Base-by-base conservation (phyloP, 768 basidiomycete species). In the Trametopsis cervina region DNA sequence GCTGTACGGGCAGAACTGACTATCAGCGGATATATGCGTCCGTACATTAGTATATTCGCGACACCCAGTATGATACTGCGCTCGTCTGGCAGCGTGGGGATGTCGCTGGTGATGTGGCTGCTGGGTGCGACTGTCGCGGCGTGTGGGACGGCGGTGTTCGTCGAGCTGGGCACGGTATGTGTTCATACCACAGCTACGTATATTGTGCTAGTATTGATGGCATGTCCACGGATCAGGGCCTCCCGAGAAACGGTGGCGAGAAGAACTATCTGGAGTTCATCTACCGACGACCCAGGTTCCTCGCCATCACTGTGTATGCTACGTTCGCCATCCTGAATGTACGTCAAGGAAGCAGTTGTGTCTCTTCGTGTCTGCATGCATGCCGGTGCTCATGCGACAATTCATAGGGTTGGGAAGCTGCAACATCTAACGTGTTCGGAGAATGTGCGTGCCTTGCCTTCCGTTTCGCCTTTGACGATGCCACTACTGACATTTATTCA, bases 191-290 rank as follows among this genome's bases (percentile, higher is more conserved):
- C n/a, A n/a, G n/a, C n/a, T n/a, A n/a, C n/a, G n/a, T n/a, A n/a
- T n/a, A 22, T 24, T 22, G 7, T 15, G 2, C 33, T 39, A 42
- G 11, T 13, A 36, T 39, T 40, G 43, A 47, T 42, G 24, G 18
- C 24, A 25, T 13, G 13, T 25, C 6, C 7, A n/a, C 33, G 29
- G 7, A 33, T 15, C 42, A 85, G 81, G 83, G 78, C 17, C 68
- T 88, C 2, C 85, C 85, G 1, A 69, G 77, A 2, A 86, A 73
- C 46, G 85, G 85, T 1, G 85, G 81, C 2, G 85, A 87, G 67
- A 87, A 86, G 66, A 83, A 80, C 44, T 88, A 87, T 55, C 63
- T 88, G 29, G 83, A 85, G 52, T 85, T 72, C 58, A 74, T 85
- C n/a, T 87, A 76, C 62, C 68, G 75, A 40, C 69, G 69, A 3